Conservation (phyloP, 805 yeast species). For the Metahyphopichia silvanorum region DNA sequence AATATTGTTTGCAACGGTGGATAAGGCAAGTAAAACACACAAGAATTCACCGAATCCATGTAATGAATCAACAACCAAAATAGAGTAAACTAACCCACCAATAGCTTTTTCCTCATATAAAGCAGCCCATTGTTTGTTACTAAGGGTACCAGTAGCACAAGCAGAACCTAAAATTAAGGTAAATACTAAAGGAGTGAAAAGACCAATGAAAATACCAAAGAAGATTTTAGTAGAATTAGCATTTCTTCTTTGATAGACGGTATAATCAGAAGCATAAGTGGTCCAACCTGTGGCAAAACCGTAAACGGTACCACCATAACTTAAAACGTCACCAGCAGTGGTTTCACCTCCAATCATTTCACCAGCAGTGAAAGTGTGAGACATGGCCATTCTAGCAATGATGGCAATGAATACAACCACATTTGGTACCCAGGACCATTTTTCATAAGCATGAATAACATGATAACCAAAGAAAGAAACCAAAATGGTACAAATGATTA, state of each 20-base stretch:
- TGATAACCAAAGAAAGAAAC: slow-evolving; percentile 84
- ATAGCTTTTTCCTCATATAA: slow-evolving; percentile 53
- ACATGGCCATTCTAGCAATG: slow-evolving; percentile 69
- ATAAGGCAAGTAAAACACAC: slow-evolving; percentile 77
- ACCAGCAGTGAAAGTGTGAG: slow-evolving; percentile 61
- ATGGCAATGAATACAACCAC: slow-evolving; percentile 69
- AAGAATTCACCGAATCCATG: slow-evolving; percentile 90
- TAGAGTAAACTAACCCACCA: slow-evolving; percentile 82
- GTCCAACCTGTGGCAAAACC: slow-evolving; percentile 97
- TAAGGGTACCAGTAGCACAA: slow-evolving; percentile 62
- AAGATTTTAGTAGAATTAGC: slow-evolving; percentile 60
- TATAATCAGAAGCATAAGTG: slow-evolving; percentile 88
- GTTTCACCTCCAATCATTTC: slow-evolving; percentile 48
- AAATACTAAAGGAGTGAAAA: slow-evolving; percentile 66
- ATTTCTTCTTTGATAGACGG: slow-evolving; percentile 76
- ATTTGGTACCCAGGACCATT: slow-evolving; percentile 87
- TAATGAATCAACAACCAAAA: slow-evolving; percentile 74
- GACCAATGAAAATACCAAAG: slow-evolving; percentile 59
- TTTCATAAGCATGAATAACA: slow-evolving; percentile 78
- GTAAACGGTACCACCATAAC: slow-evolving; percentile 78
- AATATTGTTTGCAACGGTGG: slow-evolving; percentile 87
- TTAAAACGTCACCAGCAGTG: slow-evolving; percentile 72
- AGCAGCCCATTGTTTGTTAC: slow-evolving; percentile 42
- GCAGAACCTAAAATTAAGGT: slow-evolving; percentile 86
- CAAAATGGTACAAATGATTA: slow-evolving; percentile 62